These are phyloP conservation scores for Alisma plantagoaquatica DNA, from an alignment of 106 monocot genomes.

Conservation along the genomic window DNA sequence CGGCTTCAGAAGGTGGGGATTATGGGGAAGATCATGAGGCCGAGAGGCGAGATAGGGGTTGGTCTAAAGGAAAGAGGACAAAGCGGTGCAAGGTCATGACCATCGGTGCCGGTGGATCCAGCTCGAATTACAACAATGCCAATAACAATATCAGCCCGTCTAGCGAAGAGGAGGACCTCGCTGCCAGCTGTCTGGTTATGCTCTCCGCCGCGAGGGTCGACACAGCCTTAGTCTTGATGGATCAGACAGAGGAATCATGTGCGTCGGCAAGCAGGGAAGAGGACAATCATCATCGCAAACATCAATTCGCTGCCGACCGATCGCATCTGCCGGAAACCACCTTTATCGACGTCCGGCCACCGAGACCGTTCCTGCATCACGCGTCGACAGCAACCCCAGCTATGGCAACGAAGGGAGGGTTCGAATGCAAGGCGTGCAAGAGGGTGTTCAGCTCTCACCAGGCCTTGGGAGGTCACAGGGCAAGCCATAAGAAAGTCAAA, in stretches of 20 bases:
- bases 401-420: constrained; percentile 1
- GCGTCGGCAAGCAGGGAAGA: constrained; percentile 47
- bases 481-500: constrained; percentile 66
- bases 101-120: no score
- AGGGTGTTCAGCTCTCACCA: constrained; percentile 8
- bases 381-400: neutral
- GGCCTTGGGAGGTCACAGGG: constrained; percentile 12
- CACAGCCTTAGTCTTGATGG: constrained; percentile 2
- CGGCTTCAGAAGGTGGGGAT: neutral
- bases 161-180: constrained; percentile 73
- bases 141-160: no score
- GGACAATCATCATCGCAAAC: constrained; percentile 3
- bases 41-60: constrained; percentile 5
- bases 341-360: neutral
- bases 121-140: no score
- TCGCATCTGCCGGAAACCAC: no score
- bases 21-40: neutral
- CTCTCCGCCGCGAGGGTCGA: constrained; percentile 44
- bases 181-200: constrained; percentile 61
- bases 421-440: constrained; percentile 6
- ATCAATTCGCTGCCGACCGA: neutral
- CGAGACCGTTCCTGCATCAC: no score
- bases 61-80: constrained; percentile 66
- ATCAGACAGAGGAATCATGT: constrained; percentile 54
- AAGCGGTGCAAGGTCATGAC: constrained; percentile 17